Conservation (phyloP, 176 grass and related monocot species). For the Areca catechu region DNA sequence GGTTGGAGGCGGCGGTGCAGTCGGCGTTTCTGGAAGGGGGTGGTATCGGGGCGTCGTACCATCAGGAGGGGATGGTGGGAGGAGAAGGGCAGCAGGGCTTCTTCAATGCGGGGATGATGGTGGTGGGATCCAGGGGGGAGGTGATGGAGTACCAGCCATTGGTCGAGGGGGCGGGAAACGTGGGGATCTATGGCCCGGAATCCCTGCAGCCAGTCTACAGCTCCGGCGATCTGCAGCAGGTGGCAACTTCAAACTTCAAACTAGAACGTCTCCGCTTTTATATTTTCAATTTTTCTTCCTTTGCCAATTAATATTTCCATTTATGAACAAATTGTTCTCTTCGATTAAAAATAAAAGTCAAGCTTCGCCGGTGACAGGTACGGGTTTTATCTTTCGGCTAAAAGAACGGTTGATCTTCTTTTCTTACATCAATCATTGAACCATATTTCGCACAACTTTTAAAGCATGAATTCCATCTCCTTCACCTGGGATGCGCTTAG, state of each 20-base stretch:
- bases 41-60: slow-evolving; percentile 1
- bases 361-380: no score
- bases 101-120: neutral
- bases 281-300: slow-evolving; percentile 1
- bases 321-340: no score
- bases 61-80: neutral
- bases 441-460: no score
- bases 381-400: no score
- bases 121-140: slow-evolving; percentile 24
- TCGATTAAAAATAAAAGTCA: no score
- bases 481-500: no score
- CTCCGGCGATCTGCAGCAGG: slow-evolving; percentile 43
- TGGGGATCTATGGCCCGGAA: slow-evolving; percentile 29
- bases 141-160: slow-evolving; percentile 52
- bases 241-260: neutral
- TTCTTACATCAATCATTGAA: no score
- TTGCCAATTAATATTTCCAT: no score
- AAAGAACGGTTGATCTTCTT: no score
- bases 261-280: no score
- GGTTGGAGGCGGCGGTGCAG: slow-evolving; percentile 17
- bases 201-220: slow-evolving; percentile 32
- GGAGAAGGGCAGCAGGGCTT: neutral
- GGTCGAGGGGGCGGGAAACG: slow-evolving; percentile 36
- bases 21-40: neutral
- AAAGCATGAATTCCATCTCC: no score